Evolutionary conservation across 495 filamentous ascomycete genomes (phyloP).

Genomic region (Penicillium bovifimosum): DNA sequence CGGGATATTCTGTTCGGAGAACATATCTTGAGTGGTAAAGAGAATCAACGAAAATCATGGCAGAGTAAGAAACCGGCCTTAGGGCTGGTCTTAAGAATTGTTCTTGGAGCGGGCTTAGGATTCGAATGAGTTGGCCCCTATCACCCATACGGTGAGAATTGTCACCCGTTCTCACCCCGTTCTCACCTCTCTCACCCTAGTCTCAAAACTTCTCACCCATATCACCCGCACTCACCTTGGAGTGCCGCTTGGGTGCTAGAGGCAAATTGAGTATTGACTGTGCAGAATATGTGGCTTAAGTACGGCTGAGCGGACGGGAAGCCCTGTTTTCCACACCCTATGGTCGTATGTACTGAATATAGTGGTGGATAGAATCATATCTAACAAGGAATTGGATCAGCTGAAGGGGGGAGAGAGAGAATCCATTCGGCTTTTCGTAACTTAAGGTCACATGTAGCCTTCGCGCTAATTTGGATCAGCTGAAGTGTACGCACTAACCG

Average conservation of each 20-base stretch:
- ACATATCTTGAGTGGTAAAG: background rate
- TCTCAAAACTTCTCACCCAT: background rate
- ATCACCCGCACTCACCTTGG: no score
- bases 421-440: no score
- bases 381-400: no score
- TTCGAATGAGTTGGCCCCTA: background rate
- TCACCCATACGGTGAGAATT: background rate
- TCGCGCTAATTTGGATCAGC: no score
- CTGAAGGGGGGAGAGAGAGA: no score
- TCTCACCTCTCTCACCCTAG: conserved; percentile 4
- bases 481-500: no score
- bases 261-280: no score
- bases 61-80: background rate
- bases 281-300: background rate
- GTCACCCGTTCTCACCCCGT: background rate
- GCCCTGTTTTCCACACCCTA: background rate
- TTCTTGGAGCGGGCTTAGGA: background rate
- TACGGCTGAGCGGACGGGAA: background rate
- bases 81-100: background rate
- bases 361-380: no score
- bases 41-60: background rate
- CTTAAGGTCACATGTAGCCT: no score
- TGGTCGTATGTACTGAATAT: no score
- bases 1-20: background rate
- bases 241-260: no score